Conservation (phyloP, 495 filamentous ascomycete species). For the Talaromyces adpressus region DNA sequence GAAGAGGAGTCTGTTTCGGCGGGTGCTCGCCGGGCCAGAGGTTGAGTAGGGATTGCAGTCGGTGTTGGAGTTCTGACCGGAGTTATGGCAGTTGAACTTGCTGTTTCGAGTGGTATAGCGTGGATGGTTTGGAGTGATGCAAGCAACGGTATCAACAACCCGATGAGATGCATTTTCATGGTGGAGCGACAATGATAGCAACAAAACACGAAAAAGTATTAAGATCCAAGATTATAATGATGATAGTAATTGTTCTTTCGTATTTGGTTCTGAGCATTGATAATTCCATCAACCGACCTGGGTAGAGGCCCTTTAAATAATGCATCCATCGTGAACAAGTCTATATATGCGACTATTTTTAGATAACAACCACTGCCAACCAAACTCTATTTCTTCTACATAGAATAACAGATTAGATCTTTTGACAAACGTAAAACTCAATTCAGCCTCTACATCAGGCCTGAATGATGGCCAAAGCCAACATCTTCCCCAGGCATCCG, state of each 20-base stretch:
- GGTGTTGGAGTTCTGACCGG: neutral
- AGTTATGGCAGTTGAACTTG: neutral
- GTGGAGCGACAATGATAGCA: neutral
- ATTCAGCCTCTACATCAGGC: neutral
- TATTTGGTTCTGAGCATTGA: neutral
- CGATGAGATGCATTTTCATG: neutral
- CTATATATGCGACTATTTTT: neutral
- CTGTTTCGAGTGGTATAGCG: neutral
- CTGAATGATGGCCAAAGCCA: neutral
- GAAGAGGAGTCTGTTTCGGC: neutral
- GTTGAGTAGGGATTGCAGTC: neutral
- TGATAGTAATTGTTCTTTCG: neutral
- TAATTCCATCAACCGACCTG: neutral
- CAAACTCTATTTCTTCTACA: neutral
- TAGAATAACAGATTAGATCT: neutral
- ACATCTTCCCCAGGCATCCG: neutral
- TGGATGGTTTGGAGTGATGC: neutral
- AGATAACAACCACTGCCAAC: neutral
- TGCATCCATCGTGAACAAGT: neutral
- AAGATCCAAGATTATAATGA: neutral
- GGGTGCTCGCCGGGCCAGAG: neutral
- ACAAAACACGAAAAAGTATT: neutral
- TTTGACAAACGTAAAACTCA: neutral
- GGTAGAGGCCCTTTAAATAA: neutral
- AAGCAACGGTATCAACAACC: neutral